Evolutionary conservation across 2,329 filamentous ascomycete genomes (phyloP), one percentile per base, ranked within the genome.

Genomic region (Macrophomina pseudophaseolina): DNA sequence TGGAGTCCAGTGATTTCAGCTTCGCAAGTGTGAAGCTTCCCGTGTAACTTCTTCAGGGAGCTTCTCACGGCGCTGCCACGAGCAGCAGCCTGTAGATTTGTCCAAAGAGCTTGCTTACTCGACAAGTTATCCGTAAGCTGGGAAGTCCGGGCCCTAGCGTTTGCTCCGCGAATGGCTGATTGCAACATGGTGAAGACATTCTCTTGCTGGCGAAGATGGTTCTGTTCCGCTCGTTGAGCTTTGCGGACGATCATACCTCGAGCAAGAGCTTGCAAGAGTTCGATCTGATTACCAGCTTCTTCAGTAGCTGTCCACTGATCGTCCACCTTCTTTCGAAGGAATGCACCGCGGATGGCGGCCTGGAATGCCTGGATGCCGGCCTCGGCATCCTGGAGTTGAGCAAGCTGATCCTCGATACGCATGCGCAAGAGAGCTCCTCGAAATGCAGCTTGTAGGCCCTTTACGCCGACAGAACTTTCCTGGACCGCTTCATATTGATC

Each of bases 391-490:
- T 84, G 86, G 63, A 86, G 89, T 68, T 84, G 82, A 5, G 74
- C 70, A 68, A 72, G 75, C 58, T 78, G 71, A 40, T 74, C 74
- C 62, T 81, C 76, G 67, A 90, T 78, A 58, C 80, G 81, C 74
- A 87, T 85, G 54, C 91, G 87, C 67, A 86, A 79, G 69, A 93
- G 80, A 70, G 88, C 90, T 33, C 91, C 91, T 72, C 89, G 85
- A 72, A 91, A 86, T 68, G 80, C 80, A 35, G 82, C 79, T 68
- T 88, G 85, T 12, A 88, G 74, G 35, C 77, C 72, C 46, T 75
- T 85, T 78, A 74, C 85, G 70, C 87, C 84, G 49, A 85, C 84
- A 66, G 93, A 85, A 60, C 89, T 87, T 65, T 87, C 58, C 12
- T 62, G 44, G n/a, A 44, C 49, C 1, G 58, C 58, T 70, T 84